These are phyloP conservation scores for Musa schizocarpa DNA, from an alignment of 176 grass and related monocot species.

Conservation along the genomic window DNA sequence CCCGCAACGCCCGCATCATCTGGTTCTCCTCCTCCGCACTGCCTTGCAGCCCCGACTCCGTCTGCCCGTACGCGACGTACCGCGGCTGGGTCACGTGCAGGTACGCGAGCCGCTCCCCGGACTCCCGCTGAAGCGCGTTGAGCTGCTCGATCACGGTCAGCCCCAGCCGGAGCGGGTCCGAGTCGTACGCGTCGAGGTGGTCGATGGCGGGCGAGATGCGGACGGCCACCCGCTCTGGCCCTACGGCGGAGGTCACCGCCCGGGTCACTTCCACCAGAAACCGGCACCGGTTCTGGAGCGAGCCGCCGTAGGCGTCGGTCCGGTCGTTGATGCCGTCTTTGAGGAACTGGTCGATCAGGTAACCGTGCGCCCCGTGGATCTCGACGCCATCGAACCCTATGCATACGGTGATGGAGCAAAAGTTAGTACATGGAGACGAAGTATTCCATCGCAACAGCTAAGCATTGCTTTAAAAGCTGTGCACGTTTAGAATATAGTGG, in stretches of 20 bases:
- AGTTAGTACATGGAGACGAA: not conserved
- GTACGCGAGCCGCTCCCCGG: conserved; percentile 52
- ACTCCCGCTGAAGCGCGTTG: conserved; percentile 53
- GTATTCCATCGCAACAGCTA: no score
- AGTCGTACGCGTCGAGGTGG: conserved; percentile 79
- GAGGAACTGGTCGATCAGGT: conserved; percentile 88
- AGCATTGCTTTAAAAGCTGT: no score
- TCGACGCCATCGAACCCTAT: conserved; percentile 92
- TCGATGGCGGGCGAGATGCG: conserved; percentile 88
- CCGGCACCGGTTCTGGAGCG: conserved; percentile 61
- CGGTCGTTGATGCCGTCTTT: conserved; percentile 92
- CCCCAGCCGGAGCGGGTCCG: conserved; percentile 59
- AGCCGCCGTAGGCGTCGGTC: conserved; percentile 66
- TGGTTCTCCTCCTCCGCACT: conserved; percentile 72
- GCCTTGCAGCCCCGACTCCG: conserved; percentile 69
- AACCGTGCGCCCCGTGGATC: conserved; percentile 88
- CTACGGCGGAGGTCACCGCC: conserved; percentile 45
- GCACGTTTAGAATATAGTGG: no score
- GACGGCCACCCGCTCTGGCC: conserved; percentile 52
- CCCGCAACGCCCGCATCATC: conserved; percentile 47
- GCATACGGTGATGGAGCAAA: not conserved
- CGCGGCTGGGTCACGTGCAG: conserved; percentile 88
- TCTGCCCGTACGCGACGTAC: conserved; percentile 78
- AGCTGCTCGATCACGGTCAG: conserved; percentile 48
- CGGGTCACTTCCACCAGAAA: conserved; percentile 65